phyloP scores from a whole-genome alignment of 345 rosid species.

The Gossypium bickii region DNA sequence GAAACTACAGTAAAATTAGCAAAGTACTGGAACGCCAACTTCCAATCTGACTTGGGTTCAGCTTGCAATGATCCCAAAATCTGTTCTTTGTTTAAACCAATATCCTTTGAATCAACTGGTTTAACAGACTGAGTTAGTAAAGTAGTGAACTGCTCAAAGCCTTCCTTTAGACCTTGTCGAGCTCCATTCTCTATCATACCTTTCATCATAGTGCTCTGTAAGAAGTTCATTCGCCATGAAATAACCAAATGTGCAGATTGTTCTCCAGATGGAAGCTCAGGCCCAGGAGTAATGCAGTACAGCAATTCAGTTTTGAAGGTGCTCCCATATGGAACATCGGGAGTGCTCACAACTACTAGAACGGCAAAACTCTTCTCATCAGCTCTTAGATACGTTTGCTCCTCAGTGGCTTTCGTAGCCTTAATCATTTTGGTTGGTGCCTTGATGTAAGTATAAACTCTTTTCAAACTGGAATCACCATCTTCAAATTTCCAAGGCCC shows the following conservation, averaged over 20 bases:
- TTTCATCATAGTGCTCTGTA: slow-evolving; percentile 91
- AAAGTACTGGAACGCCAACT: slow-evolving; percentile 74
- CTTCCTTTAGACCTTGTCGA: slow-evolving; percentile 75
- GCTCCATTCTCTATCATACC: slow-evolving; percentile 96
- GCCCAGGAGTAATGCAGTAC: slow-evolving; percentile 71
- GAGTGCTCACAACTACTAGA: slow-evolving; percentile 65
- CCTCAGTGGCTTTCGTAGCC: slow-evolving; percentile 84
- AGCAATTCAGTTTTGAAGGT: slow-evolving; percentile 72
- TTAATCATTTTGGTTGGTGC: slow-evolving; percentile 72
- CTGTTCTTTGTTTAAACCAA: slow-evolving; percentile 80
- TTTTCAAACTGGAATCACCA: slow-evolving; percentile 51
- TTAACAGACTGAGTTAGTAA: slow-evolving; percentile 62
- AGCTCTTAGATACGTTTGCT: slow-evolving; percentile 67
- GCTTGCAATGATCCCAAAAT: slow-evolving; percentile 77
- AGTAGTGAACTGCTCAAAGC: slow-evolving; percentile 61
- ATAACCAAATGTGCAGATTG: slow-evolving; percentile 66
- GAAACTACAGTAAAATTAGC: slow-evolving; percentile 80
- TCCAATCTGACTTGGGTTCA: slow-evolving; percentile 83
- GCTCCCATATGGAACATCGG: slow-evolving; percentile 82
- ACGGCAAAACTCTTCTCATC: slow-evolving; percentile 68
- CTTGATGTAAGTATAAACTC: slow-evolving; percentile 63
- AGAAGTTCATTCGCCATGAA: slow-evolving; percentile 87
- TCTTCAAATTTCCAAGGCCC: slow-evolving; percentile 76
- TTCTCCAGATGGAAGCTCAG: slow-evolving; percentile 74
- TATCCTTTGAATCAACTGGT: slow-evolving; percentile 75